Conservation (phyloP, 108 stramenopile genomes). For the Cyclostephanos tholiformis region DNA sequence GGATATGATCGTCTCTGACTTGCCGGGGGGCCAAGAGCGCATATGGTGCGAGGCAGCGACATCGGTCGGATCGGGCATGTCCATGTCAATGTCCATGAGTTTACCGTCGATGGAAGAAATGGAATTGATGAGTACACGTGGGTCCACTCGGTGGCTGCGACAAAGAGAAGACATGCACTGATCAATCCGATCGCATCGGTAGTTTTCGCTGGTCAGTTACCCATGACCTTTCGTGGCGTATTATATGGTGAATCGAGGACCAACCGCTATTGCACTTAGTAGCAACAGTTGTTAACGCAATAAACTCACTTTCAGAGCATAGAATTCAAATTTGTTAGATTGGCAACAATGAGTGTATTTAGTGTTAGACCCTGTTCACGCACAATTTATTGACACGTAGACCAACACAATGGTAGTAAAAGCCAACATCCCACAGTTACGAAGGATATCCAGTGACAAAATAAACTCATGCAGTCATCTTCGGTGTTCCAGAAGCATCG, state of each 20-base stretch:
- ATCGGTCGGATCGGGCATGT: neutral
- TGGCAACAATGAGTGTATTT: slow-evolving; percentile 6
- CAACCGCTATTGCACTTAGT: no score
- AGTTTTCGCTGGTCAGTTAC: neutral
- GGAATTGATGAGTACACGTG: neutral
- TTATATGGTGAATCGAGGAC: no score
- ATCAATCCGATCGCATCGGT: no score
- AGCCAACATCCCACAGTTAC: neutral
- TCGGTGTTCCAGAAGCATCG: slow-evolving; percentile 68
- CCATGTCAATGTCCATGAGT: slow-evolving; percentile 10
- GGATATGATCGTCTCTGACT: neutral
- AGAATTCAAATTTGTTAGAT: no score
- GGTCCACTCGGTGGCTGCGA: neutral
- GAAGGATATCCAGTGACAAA: neutral
- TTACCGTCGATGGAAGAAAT: neutral
- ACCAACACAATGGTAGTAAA: neutral
- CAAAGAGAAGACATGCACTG: neutral
- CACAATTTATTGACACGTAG: neutral
- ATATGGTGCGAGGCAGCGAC: slow-evolving; percentile 4
- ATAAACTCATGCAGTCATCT: slow-evolving; percentile 62
- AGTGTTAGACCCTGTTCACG: slow-evolving; percentile 2
- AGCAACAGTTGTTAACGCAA: no score
- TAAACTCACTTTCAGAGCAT: no score
- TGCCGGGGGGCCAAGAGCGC: slow-evolving; percentile 14
- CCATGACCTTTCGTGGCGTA: no score